Evolutionary conservation across 495 filamentous ascomycete genomes (phyloP).

Genomic region (Aspergillus sparsus): DNA sequence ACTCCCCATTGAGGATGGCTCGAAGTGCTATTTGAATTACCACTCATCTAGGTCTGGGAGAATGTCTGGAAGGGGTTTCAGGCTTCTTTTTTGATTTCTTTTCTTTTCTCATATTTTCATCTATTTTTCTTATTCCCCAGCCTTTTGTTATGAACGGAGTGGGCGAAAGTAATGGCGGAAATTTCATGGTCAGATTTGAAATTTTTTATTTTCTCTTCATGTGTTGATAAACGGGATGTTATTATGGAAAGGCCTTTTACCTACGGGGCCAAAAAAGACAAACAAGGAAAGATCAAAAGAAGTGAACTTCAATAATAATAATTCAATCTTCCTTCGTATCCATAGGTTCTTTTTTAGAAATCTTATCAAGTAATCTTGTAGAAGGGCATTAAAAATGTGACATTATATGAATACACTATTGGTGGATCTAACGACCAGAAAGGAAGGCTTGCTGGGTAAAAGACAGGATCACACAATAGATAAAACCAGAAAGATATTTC

Average conservation of each 20-base stretch:
- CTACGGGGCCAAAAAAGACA: background rate
- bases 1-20: background rate
- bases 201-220: slow-evolving; percentile 4
- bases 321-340: background rate
- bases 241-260: background rate
- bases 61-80: background rate
- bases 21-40: background rate
- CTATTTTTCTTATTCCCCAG: background rate
- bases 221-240: background rate
- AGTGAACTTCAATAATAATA: background rate
- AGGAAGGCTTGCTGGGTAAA: background rate
- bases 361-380: background rate
- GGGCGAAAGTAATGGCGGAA: background rate
- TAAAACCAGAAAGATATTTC: too few species aligned
- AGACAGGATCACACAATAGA: too few species aligned
- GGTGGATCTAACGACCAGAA: background rate
- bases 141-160: background rate
- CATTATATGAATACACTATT: background rate
- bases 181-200: background rate
- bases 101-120: background rate
- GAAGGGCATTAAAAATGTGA: background rate
- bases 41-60: background rate
- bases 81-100: background rate
- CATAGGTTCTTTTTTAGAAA: background rate
- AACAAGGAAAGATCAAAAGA: background rate